phyloP scores from a whole-genome alignment of 179 eudicot genomes.

The Patellifolia procumbens region DNA sequence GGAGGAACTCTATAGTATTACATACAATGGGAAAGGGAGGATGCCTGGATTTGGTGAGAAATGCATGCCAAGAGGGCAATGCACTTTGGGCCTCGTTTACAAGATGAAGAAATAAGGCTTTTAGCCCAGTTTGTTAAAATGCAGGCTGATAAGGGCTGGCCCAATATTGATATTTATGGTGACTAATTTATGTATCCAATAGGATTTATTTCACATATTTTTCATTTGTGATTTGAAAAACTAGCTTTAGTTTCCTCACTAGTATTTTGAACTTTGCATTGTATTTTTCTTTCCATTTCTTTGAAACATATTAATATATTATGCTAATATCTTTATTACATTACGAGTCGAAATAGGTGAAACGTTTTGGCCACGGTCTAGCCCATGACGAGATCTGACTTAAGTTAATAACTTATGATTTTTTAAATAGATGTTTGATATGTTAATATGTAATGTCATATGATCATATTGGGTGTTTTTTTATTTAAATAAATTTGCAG shows the following conservation, averaged over 20 bases:
- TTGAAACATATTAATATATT: too few relatives aligned
- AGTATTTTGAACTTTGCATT: not conserved
- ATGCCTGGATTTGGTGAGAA: conserved; percentile 97
- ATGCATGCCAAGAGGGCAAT: conserved; percentile 87
- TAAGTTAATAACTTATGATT: too few relatives aligned
- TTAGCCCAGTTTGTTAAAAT: conserved; percentile 77
- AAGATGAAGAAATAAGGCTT: conserved; percentile 71
- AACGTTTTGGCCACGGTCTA: too few relatives aligned
- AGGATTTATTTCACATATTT: too few relatives aligned
- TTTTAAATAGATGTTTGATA: not conserved
- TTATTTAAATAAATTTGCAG: conserved; percentile 34
- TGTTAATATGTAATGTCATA: not conserved
- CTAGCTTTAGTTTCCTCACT: not conserved
- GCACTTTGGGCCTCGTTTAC: conserved; percentile 90
- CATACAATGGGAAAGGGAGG: conserved; percentile 86
- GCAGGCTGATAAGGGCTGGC: conserved; percentile 88
- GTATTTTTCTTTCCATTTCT: not conserved
- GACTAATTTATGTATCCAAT: not conserved
- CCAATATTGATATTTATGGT: conserved; percentile 36
- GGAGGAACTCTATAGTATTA: conserved; percentile 68
- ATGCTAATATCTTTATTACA: too few relatives aligned
- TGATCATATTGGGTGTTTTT: not conserved
- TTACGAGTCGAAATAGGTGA: too few relatives aligned
- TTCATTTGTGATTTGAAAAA: not conserved
- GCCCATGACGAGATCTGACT: too few relatives aligned